Evolutionary conservation across 352 stramenopile species (phyloP), one percentile per base, ranked within the genome.

Genomic region (Globisporangium solare): DNA sequence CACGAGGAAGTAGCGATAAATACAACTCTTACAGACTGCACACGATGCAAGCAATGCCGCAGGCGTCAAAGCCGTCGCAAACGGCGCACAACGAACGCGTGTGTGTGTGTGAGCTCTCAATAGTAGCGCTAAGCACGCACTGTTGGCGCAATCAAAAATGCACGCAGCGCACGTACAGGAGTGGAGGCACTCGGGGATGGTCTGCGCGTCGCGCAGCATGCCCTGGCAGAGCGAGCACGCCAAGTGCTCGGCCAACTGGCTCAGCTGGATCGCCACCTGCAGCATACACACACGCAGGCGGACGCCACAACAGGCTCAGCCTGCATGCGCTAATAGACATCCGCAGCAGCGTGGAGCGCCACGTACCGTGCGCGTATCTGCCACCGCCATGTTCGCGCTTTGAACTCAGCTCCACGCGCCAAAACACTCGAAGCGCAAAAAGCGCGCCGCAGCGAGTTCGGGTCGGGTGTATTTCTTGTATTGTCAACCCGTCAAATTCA

Each of bases 11-110:
- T 89, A 74, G 5, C 77, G 77, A 61, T 87, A 89, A 57, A 94
- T 87, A 67, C 83, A 94, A 62, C 76, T 91, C 66, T 94, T 94
- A 54, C 83, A 94, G 66, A 94, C 81, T 92, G 40, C 3, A 32
- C 10, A 49, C 13, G 39, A 11, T 37, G 18, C 20, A 3, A 45
- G 6, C 2, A 17, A 39, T 41, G n/a, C 12, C 15, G 24, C 24
- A 20, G n/a, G n/a, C 24, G 21, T n/a, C 41, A n/a, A 17, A 32
- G 0, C 22, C 21, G 2, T 45, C 31, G 1, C 15, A 15, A 15
- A 5, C 32, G 6, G 32, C 41, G 21, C 32, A 27, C 15, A 27
- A 15, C 13, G 15, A 35, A 13, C 24, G 24, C 5, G 24, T 27
- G 24, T 27, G 24, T 27, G 24, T 27, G 24, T 27, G 5, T 27